A percentile compares a stretch with the other conserved stretches of the same genome.
These are phyloP conservation scores for Casuarina cunninghamiana DNA, from an alignment of 306 rosid species.

Conservation along the genomic window DNA sequence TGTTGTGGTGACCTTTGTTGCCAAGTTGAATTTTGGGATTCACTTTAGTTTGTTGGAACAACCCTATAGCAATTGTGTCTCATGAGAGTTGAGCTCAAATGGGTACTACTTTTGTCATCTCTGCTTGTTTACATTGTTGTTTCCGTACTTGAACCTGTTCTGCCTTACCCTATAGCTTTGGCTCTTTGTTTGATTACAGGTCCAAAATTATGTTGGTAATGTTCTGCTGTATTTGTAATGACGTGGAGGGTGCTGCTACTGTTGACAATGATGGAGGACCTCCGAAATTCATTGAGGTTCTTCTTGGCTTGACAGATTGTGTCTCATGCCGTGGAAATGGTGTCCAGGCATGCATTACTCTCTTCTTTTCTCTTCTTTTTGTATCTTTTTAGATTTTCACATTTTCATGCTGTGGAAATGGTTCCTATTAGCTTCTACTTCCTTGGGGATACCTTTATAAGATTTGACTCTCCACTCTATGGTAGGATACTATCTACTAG, in stretches of 20 bases:
- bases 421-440: background rate
- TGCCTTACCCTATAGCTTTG: no score
- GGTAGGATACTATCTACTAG: no score
- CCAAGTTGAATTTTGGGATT: background rate
- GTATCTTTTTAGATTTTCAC: no score
- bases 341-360: slow-evolving; percentile 29
- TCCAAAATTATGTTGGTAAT: no score
- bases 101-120: background rate
- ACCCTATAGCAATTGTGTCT: background rate
- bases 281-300: slow-evolving; percentile 43
- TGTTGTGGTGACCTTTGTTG: background rate
- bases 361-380: no score
- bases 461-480: background rate
- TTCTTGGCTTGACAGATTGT: slow-evolving; percentile 80
- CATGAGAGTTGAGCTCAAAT: background rate
- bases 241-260: slow-evolving; percentile 38
- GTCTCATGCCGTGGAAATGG: slow-evolving; percentile 48
- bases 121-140: background rate
- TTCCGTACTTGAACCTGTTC: background rate
- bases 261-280: slow-evolving; percentile 37
- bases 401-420: no score
- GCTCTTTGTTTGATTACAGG: no score
- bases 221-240: slow-evolving; percentile 71
- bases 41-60: background rate
- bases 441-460: background rate